phyloP scores from a whole-genome alignment of 345 rosid species.

The Eucalyptus tenuipes region DNA sequence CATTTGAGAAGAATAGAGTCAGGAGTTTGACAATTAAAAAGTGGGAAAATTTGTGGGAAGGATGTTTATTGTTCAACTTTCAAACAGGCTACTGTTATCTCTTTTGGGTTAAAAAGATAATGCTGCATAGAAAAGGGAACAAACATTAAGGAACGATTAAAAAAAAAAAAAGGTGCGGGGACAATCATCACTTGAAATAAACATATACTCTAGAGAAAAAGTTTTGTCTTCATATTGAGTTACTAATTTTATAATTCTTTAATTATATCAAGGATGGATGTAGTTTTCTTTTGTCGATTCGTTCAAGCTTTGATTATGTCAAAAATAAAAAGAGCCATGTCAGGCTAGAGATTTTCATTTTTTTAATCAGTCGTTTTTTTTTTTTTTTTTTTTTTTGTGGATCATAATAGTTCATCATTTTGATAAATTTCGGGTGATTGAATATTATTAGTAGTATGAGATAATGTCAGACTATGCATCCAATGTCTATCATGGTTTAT shows the following conservation, averaged over 20 bases:
- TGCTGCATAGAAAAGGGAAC: background rate
- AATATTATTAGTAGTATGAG: background rate
- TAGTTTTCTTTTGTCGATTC: background rate
- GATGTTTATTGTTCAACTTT: background rate
- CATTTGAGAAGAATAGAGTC: background rate
- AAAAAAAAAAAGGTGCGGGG: background rate
- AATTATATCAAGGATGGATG: background rate
- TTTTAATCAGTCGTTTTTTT: background rate
- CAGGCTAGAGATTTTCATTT: background rate
- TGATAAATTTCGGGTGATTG: background rate
- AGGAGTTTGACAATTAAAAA: background rate
- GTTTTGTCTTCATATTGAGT: background rate
- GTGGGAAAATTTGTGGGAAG: background rate
- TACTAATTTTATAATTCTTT: background rate
- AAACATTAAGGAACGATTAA: background rate
- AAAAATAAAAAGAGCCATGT: background rate
- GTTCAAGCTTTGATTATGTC: background rate
- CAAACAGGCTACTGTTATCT: background rate
- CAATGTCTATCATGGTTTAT: background rate
- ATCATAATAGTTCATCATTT: background rate
- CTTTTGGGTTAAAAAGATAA: background rate
- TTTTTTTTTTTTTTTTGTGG: background rate
- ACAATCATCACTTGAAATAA: background rate
- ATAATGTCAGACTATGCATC: background rate
- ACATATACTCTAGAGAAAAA: background rate